Evolutionary conservation across 306 rosid species (phyloP).

Genomic region (Fragaria ananassa): DNA sequence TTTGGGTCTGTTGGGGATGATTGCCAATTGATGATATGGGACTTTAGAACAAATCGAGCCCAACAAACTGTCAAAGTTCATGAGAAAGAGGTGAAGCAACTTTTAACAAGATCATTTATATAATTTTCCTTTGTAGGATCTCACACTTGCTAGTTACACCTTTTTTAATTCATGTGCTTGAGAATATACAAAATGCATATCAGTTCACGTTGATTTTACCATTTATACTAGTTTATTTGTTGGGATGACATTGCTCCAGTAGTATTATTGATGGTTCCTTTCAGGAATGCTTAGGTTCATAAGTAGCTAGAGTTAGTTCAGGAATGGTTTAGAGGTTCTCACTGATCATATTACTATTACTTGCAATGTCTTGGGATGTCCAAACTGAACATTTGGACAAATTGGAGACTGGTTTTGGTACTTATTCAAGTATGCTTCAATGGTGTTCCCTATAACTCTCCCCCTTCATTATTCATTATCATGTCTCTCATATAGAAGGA

Average conservation of each 20-base stretch:
- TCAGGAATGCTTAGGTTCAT: background rate
- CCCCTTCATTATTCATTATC: background rate
- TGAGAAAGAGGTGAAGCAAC: conserved; percentile 65
- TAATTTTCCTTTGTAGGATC: background rate
- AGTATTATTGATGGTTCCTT: background rate
- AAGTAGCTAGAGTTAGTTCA: background rate
- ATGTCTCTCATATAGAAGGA: background rate
- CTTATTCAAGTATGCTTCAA: background rate
- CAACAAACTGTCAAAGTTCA: conserved; percentile 71
- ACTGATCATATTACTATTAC: background rate
- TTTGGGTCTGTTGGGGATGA: conserved; percentile 97
- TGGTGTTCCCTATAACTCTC: background rate
- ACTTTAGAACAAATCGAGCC: conserved; percentile 63
- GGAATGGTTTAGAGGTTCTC: background rate
- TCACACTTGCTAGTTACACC: background rate
- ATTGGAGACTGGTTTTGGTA: background rate
- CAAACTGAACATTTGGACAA: background rate
- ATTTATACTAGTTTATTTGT: background rate
- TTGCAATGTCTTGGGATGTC: background rate
- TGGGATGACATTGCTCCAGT: background rate
- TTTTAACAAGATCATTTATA: background rate
- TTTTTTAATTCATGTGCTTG: background rate
- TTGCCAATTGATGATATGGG: conserved; percentile 76
- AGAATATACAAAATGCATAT: background rate
- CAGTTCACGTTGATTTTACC: background rate